Conservation (phyloP, 1,284 basidiomycete genomes). For the Apiotrichum siamense region DNA sequence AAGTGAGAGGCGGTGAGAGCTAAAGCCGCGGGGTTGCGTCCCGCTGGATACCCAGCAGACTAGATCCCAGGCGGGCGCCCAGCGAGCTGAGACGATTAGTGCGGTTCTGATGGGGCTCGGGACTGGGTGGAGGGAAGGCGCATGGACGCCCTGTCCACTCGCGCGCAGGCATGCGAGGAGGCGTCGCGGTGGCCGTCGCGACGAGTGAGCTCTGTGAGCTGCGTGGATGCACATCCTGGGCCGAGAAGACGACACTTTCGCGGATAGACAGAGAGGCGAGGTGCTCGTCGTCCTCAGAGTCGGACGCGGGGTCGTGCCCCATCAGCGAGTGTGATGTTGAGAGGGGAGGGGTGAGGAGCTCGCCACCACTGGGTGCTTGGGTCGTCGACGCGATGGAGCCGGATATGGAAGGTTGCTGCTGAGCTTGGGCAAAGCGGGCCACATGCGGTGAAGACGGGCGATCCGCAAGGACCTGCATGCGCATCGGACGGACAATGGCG, state of each 20-base stretch:
- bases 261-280: constrained; percentile 10
- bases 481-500: constrained; percentile 66
- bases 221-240: constrained; percentile 2
- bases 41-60: background rate
- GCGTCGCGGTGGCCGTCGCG: constrained; percentile 5
- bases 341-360: constrained; percentile 7
- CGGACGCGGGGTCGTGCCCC: background rate
- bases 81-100: background rate
- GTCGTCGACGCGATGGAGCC: too few species aligned
- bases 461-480: constrained; percentile 54
- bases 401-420: background rate
- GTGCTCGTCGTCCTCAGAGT: constrained; percentile 6
- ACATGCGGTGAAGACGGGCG: constrained; percentile 9
- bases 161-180: background rate
- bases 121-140: constrained; percentile 11
- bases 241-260: constrained; percentile 22
- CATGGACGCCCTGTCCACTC: constrained; percentile 15
- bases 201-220: constrained; percentile 10
- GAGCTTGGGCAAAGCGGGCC: background rate
- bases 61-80: constrained; percentile 1
- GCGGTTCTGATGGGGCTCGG: background rate
- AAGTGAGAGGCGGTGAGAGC: background rate
- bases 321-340: constrained; percentile 1
- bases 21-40: background rate
- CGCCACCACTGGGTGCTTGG: background rate